phyloP scores from a whole-genome alignment of 768 basidiomycete genomes.

The Podaxis carcinomalis region DNA sequence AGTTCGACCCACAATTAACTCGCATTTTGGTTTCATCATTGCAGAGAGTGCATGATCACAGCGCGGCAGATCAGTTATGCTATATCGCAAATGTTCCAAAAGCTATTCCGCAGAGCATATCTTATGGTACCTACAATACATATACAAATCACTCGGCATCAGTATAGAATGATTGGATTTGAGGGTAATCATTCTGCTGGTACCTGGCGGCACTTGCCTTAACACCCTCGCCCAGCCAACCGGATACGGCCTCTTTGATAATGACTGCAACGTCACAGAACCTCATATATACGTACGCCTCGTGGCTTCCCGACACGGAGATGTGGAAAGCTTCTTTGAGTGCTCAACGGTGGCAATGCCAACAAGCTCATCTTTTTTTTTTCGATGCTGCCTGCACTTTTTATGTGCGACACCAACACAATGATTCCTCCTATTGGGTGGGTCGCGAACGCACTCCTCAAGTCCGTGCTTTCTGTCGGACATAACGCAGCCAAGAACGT shows the following conservation, averaged over 20 bases:
- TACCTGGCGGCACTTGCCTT: background rate
- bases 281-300: background rate
- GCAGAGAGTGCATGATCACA: background rate
- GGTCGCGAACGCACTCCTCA: constrained; percentile 1
- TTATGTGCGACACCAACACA: background rate
- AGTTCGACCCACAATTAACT: background rate
- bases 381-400: background rate
- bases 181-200: background rate
- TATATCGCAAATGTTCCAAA: background rate
- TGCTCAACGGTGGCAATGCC: background rate
- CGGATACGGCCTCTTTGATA: background rate
- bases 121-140: background rate
- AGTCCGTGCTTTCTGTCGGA: constrained; percentile 7
- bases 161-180: background rate
- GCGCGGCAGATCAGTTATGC: background rate
- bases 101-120: too few species aligned
- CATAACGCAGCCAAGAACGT: constrained; percentile 14
- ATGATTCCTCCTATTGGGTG: constrained; percentile 5
- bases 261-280: background rate
- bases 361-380: background rate
- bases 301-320: background rate
- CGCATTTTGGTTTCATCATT: constrained; percentile 7
- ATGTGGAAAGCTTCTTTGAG: background rate
- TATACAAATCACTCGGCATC: background rate
- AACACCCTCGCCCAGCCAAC: background rate